A percentile compares a stretch with the other conserved stretches of the same genome.
These are phyloP conservation scores for Mortierella antarctica DNA, from an alignment of 192 early-diverging fungal genomes.

Conservation along the genomic window DNA sequence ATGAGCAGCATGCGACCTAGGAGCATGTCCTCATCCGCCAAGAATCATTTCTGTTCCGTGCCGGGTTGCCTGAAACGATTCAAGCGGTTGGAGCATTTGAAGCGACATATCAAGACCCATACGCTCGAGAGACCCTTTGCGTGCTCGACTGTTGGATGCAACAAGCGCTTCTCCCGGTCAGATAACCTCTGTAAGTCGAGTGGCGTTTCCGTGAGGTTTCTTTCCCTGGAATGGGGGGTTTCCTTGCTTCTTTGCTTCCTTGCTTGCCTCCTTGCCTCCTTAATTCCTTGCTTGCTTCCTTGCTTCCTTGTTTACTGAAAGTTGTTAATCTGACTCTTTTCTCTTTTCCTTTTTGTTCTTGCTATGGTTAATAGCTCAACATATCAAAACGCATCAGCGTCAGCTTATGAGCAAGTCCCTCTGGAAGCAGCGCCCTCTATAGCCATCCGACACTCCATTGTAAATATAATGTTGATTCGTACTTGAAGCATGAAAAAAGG, in stretches of 20 bases:
- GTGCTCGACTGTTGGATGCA: constrained; percentile 75
- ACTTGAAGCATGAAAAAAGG: background rate
- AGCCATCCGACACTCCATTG: background rate
- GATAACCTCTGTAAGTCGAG: constrained; percentile 70
- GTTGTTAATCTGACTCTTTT: background rate
- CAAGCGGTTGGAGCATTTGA: constrained; percentile 78
- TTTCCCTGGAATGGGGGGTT: background rate
- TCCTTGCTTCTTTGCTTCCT: background rate
- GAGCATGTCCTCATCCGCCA: constrained; percentile 25
- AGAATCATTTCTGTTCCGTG: constrained; percentile 46
- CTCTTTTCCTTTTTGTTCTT: background rate
- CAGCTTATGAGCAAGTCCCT: constrained; percentile 40
- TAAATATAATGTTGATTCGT: background rate
- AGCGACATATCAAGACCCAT: constrained; percentile 84
- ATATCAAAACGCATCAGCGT: constrained; percentile 53
- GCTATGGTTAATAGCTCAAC: constrained; percentile 24
- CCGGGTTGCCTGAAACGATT: constrained; percentile 47
- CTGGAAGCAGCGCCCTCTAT: constrained; percentile 35
- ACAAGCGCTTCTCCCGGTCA: constrained; percentile 81
- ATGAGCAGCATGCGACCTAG: constrained; percentile 1
- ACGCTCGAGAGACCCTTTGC: constrained; percentile 77
- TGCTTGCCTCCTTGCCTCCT: no score
- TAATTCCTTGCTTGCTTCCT: no score
- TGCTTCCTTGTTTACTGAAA: no score
- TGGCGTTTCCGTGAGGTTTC: no score